phyloP scores from a whole-genome alignment of 768 basidiomycete genomes.

The Tulasnella calospora region DNA sequence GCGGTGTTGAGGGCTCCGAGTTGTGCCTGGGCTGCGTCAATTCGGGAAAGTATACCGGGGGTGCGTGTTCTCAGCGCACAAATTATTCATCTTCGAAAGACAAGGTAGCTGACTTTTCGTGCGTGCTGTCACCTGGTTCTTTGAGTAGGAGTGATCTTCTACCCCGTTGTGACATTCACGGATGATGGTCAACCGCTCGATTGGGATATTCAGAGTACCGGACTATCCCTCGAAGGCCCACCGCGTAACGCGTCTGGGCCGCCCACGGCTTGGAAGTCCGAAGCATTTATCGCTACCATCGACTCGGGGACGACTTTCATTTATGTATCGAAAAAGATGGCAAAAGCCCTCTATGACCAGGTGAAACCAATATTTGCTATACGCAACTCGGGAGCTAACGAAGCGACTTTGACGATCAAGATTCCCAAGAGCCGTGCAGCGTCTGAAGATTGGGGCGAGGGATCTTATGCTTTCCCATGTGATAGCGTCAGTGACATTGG shows the following conservation, averaged over 20 bases:
- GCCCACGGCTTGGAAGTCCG: neutral
- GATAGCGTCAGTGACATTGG: slow-evolving; percentile 35
- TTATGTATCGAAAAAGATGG: neutral
- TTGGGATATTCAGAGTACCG: neutral
- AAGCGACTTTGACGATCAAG: too few relatives aligned
- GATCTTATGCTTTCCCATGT: slow-evolving; percentile 27
- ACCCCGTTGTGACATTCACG: neutral
- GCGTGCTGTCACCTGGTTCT: too few relatives aligned
- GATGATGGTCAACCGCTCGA: neutral
- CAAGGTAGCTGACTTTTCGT: too few relatives aligned
- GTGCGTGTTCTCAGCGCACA: neutral
- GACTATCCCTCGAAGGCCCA: neutral
- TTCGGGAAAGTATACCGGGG: slow-evolving; percentile 5
- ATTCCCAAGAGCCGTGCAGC: slow-evolving; percentile 32
- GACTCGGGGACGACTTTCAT: slow-evolving; percentile 26
- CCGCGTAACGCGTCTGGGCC: too few relatives aligned
- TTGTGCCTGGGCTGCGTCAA: slow-evolving; percentile 8
- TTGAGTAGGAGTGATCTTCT: neutral
- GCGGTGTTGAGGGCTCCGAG: neutral
- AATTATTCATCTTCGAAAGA: neutral
- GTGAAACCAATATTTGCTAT: neutral
- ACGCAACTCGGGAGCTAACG: too few relatives aligned
- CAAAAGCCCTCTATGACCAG: slow-evolving; percentile 14
- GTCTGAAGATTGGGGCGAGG: slow-evolving; percentile 9
- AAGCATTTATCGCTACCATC: slow-evolving; percentile 12